Evolutionary conservation across 139 green algal species (phyloP), one percentile per base, ranked within the genome.

Genomic region (Chlamydomonas asymmetrica): DNA sequence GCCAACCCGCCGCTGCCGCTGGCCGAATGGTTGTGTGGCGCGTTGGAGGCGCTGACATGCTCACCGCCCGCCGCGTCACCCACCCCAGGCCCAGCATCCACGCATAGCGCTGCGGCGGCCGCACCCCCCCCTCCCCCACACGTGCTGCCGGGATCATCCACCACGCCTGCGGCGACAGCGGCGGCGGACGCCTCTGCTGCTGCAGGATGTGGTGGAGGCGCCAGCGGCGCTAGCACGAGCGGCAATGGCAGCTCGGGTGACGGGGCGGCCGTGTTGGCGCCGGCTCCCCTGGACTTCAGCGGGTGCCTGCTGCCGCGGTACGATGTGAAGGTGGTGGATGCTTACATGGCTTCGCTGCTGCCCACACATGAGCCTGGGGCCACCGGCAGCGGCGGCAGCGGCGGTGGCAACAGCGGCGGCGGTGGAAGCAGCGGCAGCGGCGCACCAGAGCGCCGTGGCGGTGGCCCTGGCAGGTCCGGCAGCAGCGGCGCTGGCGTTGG

Each of bases 251-350:
- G 38, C n/a, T n/a, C n/a, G n/a, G n/a, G n/a, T n/a, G n/a, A n/a
- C n/a, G n/a, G n/a, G n/a, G n/a, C n/a, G n/a, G n/a, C n/a, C n/a
- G n/a, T n/a, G n/a, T n/a, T n/a, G n/a, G n/a, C n/a, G n/a, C n/a
- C n/a, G 31, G 31, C 27, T 2, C 39, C 31, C 8, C 38, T 75
- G 65, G 65, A 67, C 57, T 20, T 74, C 2, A 40, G n/a, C 5
- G 40, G 6, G 13, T 31, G 37, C 38, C 45, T 75, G 18, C 56
- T 74, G 54, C 74, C 54, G 13, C 68, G 63, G 16, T 65, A 60
- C 10, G 63, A 56, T 5, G 50, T 50, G 2, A 27, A 63, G 29
- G 18, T 74, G 6, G 65, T 37, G 10, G 16, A n/a, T n/a, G n/a
- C n/a, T n/a, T n/a, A n/a, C n/a, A n/a, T n/a, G n/a, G n/a, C n/a